Percentiles rank a stretch among this genome's conserved stretches.
Conservation (phyloP, 1,139 yeast species). For the Taphrina betulina region DNA sequence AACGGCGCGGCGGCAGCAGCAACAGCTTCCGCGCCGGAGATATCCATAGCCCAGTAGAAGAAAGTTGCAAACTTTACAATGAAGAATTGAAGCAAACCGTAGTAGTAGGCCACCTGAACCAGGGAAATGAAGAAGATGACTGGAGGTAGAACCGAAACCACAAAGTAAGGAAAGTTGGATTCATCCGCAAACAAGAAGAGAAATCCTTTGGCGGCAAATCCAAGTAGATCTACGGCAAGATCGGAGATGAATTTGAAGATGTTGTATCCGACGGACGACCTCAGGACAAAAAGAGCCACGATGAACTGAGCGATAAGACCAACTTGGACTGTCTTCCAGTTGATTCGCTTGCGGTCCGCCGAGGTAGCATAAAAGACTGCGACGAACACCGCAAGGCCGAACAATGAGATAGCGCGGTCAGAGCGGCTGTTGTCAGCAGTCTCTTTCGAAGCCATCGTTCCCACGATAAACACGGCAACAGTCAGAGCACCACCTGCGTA, state of each 20-base stretch:
- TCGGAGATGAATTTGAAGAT: conserved; percentile 62
- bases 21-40: conserved; percentile 67
- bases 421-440: conserved; percentile 52
- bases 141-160: conserved; percentile 62
- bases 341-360: conserved; percentile 50
- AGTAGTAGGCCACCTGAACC: conserved; percentile 62
- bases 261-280: conserved; percentile 63
- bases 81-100: conserved; percentile 62
- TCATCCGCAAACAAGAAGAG: conserved; percentile 57
- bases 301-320: conserved; percentile 65
- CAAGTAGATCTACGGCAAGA: conserved; percentile 59
- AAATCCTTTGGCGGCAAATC: conserved; percentile 63
- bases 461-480: conserved; percentile 53
- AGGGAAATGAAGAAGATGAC: conserved; percentile 65
- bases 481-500: conserved; percentile 46
- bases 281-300: conserved; percentile 60
- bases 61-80: conserved; percentile 59
- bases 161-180: conserved; percentile 52
- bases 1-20: conserved; percentile 71
- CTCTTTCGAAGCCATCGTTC: conserved; percentile 58
- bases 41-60: conserved; percentile 62
- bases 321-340: conserved; percentile 64
- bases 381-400: conserved; percentile 57
- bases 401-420: conserved; percentile 62
- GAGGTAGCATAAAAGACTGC: conserved; percentile 53